These are phyloP conservation scores for Claviceps sp. DNA, from an alignment of 2,329 filamentous ascomycete species.

Conservation along the genomic window DNA sequence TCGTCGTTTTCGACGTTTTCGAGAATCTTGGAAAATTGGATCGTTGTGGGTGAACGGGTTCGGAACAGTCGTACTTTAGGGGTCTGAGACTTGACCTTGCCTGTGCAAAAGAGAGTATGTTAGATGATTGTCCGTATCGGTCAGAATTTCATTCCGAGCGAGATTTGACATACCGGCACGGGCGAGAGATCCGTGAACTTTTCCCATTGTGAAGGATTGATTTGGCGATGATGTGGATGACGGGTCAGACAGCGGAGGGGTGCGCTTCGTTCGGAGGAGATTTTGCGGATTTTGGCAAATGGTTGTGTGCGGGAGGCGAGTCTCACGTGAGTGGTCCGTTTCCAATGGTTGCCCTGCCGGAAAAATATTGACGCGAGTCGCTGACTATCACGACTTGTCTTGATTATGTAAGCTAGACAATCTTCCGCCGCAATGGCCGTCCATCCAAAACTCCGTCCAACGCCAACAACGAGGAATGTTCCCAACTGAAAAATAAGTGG, in stretches of 20 bases:
- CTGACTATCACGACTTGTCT: background rate
- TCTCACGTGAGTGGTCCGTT: slow-evolving; percentile 24
- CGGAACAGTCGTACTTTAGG: slow-evolving; percentile 54
- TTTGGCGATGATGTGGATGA: slow-evolving; percentile 24
- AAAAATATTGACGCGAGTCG: slow-evolving; percentile 12
- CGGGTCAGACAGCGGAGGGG: slow-evolving; percentile 14
- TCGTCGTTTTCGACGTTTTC: slow-evolving; percentile 10
- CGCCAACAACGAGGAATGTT: too few relatives aligned
- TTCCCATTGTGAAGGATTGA: slow-evolving; percentile 57
- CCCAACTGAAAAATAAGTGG: too few relatives aligned
- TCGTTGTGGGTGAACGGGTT: background rate
- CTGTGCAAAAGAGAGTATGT: slow-evolving; percentile 48
- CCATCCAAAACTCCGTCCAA: too few relatives aligned
- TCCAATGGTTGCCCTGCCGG: slow-evolving; percentile 18
- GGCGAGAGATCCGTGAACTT: slow-evolving; percentile 87
- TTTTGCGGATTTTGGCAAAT: slow-evolving; percentile 26
- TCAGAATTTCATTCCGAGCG: background rate
- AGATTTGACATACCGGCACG: slow-evolving; percentile 47
- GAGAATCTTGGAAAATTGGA: background rate
- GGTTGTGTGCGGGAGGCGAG: slow-evolving; percentile 22
- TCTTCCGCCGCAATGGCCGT: too few relatives aligned
- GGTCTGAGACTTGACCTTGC: slow-evolving; percentile 96
- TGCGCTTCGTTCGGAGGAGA: slow-evolving; percentile 11
- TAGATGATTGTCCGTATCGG: background rate
- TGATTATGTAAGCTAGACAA: background rate